These are phyloP conservation scores for Platanus orientalis DNA, from an alignment of 164 flowering plant species.

Conservation along the genomic window DNA sequence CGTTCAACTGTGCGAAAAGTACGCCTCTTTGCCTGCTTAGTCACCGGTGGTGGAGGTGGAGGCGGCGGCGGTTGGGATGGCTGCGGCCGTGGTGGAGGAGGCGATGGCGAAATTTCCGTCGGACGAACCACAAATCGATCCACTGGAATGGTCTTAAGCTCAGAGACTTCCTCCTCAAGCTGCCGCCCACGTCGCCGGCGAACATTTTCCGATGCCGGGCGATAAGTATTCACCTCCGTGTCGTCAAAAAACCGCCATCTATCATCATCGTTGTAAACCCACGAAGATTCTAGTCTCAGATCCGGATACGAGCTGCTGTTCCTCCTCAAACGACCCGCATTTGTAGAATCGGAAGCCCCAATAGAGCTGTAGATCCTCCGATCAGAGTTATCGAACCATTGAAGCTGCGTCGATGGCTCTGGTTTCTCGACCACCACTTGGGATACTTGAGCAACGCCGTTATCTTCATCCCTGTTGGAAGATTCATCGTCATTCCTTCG, in stretches of 20 bases:
- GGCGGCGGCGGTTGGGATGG: slow-evolving; percentile 20
- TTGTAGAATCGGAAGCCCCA: slow-evolving; percentile 11
- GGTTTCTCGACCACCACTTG: neutral
- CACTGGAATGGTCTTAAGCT: slow-evolving; percentile 41
- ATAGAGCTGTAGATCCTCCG: slow-evolving; percentile 10
- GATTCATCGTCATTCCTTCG: slow-evolving; percentile 32
- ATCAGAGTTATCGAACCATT: slow-evolving; percentile 35
- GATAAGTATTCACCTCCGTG: slow-evolving; percentile 35
- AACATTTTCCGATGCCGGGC: slow-evolving; percentile 7
- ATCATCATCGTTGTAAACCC: slow-evolving; percentile 30
- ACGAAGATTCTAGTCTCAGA: slow-evolving; percentile 41
- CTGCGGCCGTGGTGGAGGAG: slow-evolving; percentile 24
- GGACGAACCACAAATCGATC: slow-evolving; percentile 38
- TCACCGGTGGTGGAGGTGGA: too few relatives aligned
- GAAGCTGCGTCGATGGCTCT: slow-evolving; percentile 7
- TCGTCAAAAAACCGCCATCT: slow-evolving; percentile 56
- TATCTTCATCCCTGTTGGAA: neutral
- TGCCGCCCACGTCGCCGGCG: slow-evolving; percentile 14
- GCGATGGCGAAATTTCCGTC: slow-evolving; percentile 12
- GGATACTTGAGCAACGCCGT: slow-evolving; percentile 1
- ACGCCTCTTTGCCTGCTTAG: too few relatives aligned
- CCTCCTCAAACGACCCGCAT: slow-evolving; percentile 36
- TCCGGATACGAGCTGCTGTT: slow-evolving; percentile 78
- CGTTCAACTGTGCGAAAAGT: too few relatives aligned
- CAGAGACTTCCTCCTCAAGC: slow-evolving; percentile 15